phyloP scores from a whole-genome alignment of 441 rosid species.

The Croton setiger region DNA sequence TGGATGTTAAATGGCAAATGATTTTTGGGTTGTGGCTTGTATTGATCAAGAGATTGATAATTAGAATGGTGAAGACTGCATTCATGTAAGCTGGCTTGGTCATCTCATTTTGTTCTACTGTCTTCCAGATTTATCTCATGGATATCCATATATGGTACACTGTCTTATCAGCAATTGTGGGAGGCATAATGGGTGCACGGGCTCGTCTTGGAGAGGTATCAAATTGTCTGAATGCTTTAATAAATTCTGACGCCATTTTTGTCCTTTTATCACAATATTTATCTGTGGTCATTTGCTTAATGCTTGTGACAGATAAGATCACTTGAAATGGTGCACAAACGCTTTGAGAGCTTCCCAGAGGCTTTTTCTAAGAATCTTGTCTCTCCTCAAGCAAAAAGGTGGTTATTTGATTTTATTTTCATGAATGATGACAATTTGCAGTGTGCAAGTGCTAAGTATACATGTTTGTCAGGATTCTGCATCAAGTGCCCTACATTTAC shows the following conservation, averaged over 20 bases:
- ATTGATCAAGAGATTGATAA: not conserved
- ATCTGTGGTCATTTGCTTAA: slow-evolving; percentile 4
- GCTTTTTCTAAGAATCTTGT: slow-evolving; percentile 90
- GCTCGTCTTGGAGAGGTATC: slow-evolving; percentile 98
- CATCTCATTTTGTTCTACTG: not conserved
- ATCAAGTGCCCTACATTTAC: not conserved
- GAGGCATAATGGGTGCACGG: slow-evolving; percentile 99
- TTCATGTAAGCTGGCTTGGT: not conserved
- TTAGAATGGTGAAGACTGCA: not conserved
- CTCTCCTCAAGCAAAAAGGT: slow-evolving; percentile 68
- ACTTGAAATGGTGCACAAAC: slow-evolving; percentile 95
- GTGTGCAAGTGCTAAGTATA: slow-evolving; percentile 3
- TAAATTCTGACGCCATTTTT: not conserved
- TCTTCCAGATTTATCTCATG: slow-evolving; percentile 85
- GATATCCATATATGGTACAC: slow-evolving; percentile 98
- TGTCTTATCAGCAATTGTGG: slow-evolving; percentile 86
- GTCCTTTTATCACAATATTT: slow-evolving; percentile 5
- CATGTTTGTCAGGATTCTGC: not conserved
- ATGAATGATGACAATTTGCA: not conserved
- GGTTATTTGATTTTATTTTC: slow-evolving; percentile 9
- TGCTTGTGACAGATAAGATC: slow-evolving; percentile 70
- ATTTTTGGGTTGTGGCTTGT: not conserved
- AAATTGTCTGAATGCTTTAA: slow-evolving; percentile 1
- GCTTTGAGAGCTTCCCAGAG: slow-evolving; percentile 97
- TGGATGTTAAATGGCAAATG: not conserved